Percentiles rank a stretch among this genome's conserved stretches.
phyloP scores from a whole-genome alignment of 495 filamentous ascomycete genomes.

The Neurospora sp. region DNA sequence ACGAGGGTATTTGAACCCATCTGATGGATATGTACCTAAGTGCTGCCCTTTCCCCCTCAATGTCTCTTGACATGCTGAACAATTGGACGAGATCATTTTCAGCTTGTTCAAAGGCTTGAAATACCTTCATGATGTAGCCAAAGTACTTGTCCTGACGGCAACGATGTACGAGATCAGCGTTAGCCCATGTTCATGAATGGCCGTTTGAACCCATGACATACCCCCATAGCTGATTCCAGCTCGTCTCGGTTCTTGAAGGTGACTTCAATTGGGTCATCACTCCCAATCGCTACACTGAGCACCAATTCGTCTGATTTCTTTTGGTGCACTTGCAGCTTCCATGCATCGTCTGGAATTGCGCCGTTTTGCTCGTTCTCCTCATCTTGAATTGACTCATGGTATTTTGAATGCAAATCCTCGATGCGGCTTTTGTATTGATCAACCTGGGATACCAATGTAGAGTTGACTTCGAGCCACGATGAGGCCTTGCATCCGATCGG shows the following conservation, averaged over 20 bases:
- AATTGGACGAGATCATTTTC: conserved; percentile 1
- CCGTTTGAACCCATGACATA: background rate
- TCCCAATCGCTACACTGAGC: background rate
- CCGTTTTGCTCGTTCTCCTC: background rate
- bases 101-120: conserved; percentile 6
- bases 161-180: background rate
- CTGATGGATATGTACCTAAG: conserved; percentile 3
- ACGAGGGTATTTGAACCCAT: background rate
- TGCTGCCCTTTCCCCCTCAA: background rate
- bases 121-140: conserved; percentile 11
- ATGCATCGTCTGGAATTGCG: background rate
- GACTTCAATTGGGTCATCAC: background rate
- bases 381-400: background rate
- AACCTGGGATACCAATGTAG: background rate
- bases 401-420: background rate
- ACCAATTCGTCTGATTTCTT: background rate
- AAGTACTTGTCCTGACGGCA: conserved; percentile 8
- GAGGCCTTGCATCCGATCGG: background rate
- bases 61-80: background rate
- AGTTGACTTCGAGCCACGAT: background rate
- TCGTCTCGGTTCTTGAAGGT: background rate
- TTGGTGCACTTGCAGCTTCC: background rate
- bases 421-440: background rate
- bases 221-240: background rate
- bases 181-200: background rate